Percentiles rank a stretch among this genome's conserved stretches.
phyloP scores from a whole-genome alignment of 495 filamentous ascomycete species.

The Penicillium cosmopolitanum region DNA sequence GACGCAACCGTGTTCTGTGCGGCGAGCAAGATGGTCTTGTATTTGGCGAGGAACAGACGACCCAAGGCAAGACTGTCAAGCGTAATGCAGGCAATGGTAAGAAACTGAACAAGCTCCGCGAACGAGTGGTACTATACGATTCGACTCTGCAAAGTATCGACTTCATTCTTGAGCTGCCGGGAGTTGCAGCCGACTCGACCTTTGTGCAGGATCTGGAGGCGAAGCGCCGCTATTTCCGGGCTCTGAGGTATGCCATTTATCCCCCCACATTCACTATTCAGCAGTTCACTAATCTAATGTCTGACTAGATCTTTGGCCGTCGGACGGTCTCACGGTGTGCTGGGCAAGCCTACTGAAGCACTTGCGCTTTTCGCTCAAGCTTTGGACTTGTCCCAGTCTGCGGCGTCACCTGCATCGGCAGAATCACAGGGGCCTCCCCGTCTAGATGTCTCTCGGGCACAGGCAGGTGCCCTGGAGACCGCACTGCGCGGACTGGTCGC shows the following conservation, averaged over 20 bases:
- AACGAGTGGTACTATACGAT: conserved; percentile 91
- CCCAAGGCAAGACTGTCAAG: conserved; percentile 55
- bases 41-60: conserved; percentile 57
- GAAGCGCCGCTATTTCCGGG: conserved; percentile 82
- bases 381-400: conserved; percentile 51
- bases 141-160: conserved; percentile 87
- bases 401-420: conserved; percentile 37
- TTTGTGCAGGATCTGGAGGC: conserved; percentile 77
- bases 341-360: conserved; percentile 73
- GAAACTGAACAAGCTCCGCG: conserved; percentile 79
- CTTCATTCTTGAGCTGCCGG: conserved; percentile 84
- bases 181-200: conserved; percentile 81
- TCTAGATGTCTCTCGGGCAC: conserved; percentile 60
- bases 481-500: conserved; percentile 69
- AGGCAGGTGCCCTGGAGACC: conserved; percentile 58
- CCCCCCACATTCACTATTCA: background rate
- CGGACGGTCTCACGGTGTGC: conserved; percentile 78
- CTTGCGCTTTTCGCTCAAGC: conserved; percentile 81
- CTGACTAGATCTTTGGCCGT: conserved; percentile 75
- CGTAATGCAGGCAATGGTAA: conserved; percentile 64
- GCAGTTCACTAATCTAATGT: conserved; percentile 11
- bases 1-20: conserved; percentile 85
- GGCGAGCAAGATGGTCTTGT: conserved; percentile 75
- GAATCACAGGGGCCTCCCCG: conserved; percentile 49
- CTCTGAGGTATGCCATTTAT: conserved; percentile 67